These are phyloP conservation scores for Trichoderma atrobrunneum DNA, from an alignment of 2,329 filamentous ascomycete genomes.

Conservation along the genomic window DNA sequence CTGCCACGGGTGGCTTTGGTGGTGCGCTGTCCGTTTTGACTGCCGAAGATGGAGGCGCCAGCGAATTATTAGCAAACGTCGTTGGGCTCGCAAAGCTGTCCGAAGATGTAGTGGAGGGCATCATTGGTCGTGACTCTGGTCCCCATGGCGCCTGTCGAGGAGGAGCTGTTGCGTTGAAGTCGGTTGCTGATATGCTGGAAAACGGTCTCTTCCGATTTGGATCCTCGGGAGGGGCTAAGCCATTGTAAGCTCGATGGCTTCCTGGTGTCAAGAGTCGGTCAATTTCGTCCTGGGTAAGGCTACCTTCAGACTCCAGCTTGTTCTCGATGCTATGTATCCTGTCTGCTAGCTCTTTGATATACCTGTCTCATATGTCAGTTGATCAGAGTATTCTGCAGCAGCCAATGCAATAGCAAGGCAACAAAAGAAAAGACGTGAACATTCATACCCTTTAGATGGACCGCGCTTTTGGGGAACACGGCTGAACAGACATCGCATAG, in stretches of 20 bases:
- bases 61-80: conserved; percentile 39
- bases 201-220: conserved; percentile 46
- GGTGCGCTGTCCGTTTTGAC: conserved; percentile 39
- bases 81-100: conserved; percentile 29
- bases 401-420: not conserved
- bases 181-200: conserved; percentile 45
- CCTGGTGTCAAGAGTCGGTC: conserved; percentile 41
- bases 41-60: conserved; percentile 46
- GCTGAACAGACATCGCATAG: conserved; percentile 79
- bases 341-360: conserved; percentile 89
- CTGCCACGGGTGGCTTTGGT: conserved; percentile 35
- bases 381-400: not conserved
- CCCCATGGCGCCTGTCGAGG: conserved; percentile 47
- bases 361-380: conserved; percentile 48
- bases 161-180: conserved; percentile 40
- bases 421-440: not conserved
- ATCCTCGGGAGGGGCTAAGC: conserved; percentile 31
- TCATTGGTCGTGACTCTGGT: conserved; percentile 46
- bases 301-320: conserved; percentile 59
- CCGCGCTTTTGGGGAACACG: conserved; percentile 84
- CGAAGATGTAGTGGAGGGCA: conserved; percentile 39
- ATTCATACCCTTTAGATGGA: conserved; percentile 74
- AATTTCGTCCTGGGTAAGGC: conserved; percentile 44
- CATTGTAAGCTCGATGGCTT: conserved; percentile 31
- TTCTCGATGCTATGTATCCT: conserved; percentile 79